Base-by-base conservation (phyloP, 176 grass and related monocot species). In the Oryza coarctata region DNA sequence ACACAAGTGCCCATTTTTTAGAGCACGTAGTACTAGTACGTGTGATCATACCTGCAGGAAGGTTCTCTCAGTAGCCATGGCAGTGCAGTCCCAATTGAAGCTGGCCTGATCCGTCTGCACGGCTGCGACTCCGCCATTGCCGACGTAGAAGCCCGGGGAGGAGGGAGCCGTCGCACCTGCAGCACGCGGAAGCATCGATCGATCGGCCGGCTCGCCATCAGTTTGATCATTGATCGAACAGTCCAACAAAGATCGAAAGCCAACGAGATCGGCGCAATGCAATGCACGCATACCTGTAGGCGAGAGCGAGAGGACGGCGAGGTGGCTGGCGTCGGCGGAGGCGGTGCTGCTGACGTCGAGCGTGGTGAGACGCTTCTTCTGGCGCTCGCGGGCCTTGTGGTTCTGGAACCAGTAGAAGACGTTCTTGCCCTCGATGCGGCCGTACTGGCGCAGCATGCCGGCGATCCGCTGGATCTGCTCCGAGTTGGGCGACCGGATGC, bases 401-500 rank as follows among this genome's bases (percentile, higher is more conserved):
- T 99, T 99, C 91, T 99, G 96, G 68, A 99, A 99, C 96, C 96
- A 99, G 77, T 99, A 99, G 82, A 99, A 99, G 34, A 99, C 96
- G 76, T 99, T 99, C 90, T 99, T 99, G 67, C 96, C 96, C 82
- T 99, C 96, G 76, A 99, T 95, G 71, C 88, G 86, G 79, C 96
- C 93, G 71, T 92, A 91, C 85, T 95, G 87, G 12, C 96, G 89
- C 1, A 99, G 89, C 64, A 86, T 82, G 26, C 83, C 87, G 4
- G 96, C 91, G 82, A 99, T 99, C 57, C 91, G 85, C 85, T 99
- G 96, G 74, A 99, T 99, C 88, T 99, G 93, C 63, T 99, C 96
- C 34, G 90, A 69, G 82, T 85, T 95, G 3, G 96, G 96, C 28
- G 96, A 99, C 75, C 96, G 69, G 80, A 99, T 80, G 63, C 96